These are phyloP conservation scores for Passalora sequoiae DNA, from an alignment of 2,329 filamentous ascomycete species.

Conservation along the genomic window DNA sequence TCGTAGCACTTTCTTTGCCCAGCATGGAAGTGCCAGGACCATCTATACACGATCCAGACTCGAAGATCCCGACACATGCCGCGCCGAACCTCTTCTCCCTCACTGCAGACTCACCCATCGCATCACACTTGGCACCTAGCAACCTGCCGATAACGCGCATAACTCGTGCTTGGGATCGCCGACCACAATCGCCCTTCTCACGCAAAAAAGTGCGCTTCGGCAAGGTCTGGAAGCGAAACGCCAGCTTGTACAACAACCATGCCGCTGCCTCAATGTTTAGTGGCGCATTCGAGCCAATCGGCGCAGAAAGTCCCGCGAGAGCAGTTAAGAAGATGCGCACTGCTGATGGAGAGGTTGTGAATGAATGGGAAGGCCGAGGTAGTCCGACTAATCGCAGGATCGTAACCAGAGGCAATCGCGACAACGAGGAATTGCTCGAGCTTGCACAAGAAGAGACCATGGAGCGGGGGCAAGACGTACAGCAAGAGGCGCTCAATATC, in stretches of 20 bases:
- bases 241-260: constrained; percentile 2
- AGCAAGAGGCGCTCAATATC: constrained; percentile 17
- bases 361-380: constrained; percentile 27
- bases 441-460: constrained; percentile 20
- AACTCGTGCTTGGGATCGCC: constrained; percentile 48
- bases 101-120: constrained; percentile 40
- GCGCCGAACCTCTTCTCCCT: constrained; percentile 1
- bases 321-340: constrained; percentile 44
- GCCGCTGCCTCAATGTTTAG: constrained; percentile 7
- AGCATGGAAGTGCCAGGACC: neutral
- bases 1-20: neutral
- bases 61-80: neutral
- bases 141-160: constrained; percentile 40
- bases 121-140: constrained; percentile 38
- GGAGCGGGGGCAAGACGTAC: neutral
- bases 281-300: constrained; percentile 3
- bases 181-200: constrained; percentile 40
- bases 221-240: constrained; percentile 45
- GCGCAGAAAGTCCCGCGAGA: constrained; percentile 34
- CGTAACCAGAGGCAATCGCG: constrained; percentile 25
- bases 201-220: constrained; percentile 30
- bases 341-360: constrained; percentile 23
- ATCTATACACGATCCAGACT: neutral
- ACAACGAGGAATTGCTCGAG: constrained; percentile 20
- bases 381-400: constrained; percentile 29